These are phyloP conservation scores for Neopestalotiopsis sp. DNA, from an alignment of 2,329 filamentous ascomycete genomes.

Conservation along the genomic window DNA sequence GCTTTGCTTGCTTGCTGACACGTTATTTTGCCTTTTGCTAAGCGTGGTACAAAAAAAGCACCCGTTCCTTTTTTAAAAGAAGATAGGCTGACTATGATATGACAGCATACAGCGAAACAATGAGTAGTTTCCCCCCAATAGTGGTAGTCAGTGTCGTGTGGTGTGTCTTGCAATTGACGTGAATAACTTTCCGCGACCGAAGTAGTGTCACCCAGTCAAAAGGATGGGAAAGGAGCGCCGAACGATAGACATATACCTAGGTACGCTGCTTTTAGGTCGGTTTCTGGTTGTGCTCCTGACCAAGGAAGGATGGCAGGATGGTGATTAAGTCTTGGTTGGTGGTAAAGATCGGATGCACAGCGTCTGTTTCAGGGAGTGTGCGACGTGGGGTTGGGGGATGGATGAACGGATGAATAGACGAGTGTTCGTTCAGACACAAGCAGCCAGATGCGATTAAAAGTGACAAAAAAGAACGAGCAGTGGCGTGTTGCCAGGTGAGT, in stretches of 20 bases:
- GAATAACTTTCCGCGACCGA: background rate
- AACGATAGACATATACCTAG: background rate
- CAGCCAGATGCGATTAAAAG: background rate
- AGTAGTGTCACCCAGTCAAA: background rate
- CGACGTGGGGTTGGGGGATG: background rate
- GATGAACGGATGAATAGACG: background rate
- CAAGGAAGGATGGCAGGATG: conserved; percentile 1
- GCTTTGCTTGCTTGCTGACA: background rate
- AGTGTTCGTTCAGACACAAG: background rate
- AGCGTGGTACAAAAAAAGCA: background rate
- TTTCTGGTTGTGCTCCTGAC: background rate
- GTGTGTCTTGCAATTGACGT: background rate
- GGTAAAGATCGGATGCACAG: background rate
- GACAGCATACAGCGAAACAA: background rate
- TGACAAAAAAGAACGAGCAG: background rate
- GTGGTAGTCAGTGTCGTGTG: background rate
- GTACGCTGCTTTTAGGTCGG: background rate
- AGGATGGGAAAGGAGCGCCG: background rate
- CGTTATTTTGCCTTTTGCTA: background rate
- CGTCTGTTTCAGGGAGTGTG: conserved; percentile 1
- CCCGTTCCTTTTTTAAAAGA: background rate
- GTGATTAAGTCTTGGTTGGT: background rate
- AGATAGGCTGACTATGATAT: background rate
- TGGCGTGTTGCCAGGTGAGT: background rate
- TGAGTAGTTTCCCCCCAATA: background rate